Evolutionary conservation across 1,284 basidiomycete species (phyloP), one percentile per base, ranked within the genome.

Genomic region (Leccinum fallax): DNA sequence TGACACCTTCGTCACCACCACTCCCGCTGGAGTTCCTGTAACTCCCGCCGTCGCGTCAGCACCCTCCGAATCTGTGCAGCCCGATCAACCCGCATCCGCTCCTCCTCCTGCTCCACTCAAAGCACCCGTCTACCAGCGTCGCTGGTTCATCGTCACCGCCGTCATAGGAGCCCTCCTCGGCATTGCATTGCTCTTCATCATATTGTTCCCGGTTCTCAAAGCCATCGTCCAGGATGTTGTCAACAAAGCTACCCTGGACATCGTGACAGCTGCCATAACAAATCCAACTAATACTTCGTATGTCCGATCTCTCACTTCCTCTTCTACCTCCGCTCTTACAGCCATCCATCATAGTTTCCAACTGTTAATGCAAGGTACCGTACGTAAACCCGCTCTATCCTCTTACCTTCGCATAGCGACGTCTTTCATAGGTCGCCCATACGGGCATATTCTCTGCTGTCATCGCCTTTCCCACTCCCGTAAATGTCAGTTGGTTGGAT

Each of bases 151-250:
- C 59, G 71, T 86, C 56, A 78, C 72, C 46, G 68, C 67, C 57
- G 53, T 74, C 58, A 62, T 81, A 28, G 68, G 61, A 2, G 63
- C 79, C 16, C 79, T 82, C 8, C 67, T 89, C n/a, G 82, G 77
- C 48, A 88, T 90, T 60, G 84, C 80, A 10, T 71, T 89, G 30
- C 71, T 90, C 8, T 89, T 90, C 74, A 82, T 89, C 62, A 57
- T 89, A 28, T 72, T 89, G 24, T 90, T 82, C 70, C 87, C 88
- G 5, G 85, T 90, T 61, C 77, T 90, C 59, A 79, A 76, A 55
- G 87, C 88, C 43, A 86, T 89, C 63, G 80, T 83, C 30, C 87
- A 88, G 65, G 79, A 84, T 34, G 81, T 89, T 32, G 80, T 90
- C 28, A 84, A 87, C 63, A 77, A 79, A 52, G 76, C 81, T 40